phyloP scores from a whole-genome alignment of 139 green algal species.

The Penium margaritaceum region DNA sequence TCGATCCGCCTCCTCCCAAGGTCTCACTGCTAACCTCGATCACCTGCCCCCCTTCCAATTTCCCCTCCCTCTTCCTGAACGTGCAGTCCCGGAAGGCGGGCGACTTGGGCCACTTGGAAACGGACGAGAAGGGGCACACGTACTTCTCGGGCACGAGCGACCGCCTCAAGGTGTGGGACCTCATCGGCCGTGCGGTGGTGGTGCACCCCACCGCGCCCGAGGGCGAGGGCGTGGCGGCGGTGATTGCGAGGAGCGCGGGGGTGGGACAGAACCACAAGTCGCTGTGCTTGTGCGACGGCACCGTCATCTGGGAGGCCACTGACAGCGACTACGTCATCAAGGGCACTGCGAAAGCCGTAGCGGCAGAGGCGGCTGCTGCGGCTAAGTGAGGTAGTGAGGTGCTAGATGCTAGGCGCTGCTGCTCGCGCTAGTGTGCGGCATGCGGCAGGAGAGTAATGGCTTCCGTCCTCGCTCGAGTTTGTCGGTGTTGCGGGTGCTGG shows the following conservation, averaged over 20 bases:
- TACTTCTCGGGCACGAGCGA: not conserved
- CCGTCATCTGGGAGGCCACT: conserved; percentile 45
- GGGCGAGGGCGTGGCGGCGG: conserved; percentile 16
- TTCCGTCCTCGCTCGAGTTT: too few relatives aligned
- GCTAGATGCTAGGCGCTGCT: too few relatives aligned
- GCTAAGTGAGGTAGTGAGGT: too few relatives aligned
- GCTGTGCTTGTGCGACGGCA: conserved; percentile 44
- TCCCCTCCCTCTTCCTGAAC: too few relatives aligned
- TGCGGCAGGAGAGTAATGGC: too few relatives aligned
- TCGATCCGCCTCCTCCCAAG: too few relatives aligned
- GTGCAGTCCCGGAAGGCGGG: not conserved
- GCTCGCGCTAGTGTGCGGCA: too few relatives aligned
- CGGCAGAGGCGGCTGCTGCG: too few relatives aligned
- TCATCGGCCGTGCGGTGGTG: conserved; percentile 43
- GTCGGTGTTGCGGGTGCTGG: too few relatives aligned
- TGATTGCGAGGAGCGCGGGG: conserved; percentile 41
- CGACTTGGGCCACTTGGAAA: conserved; percentile 14
- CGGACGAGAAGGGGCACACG: conserved; percentile 38
- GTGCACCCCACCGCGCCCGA: conserved; percentile 27
- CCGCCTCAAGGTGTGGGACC: conserved; percentile 40
- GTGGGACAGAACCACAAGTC: conserved; percentile 47
- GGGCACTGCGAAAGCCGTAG: too few relatives aligned
- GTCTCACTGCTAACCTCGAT: too few relatives aligned
- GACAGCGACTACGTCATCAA: conserved; percentile 24
- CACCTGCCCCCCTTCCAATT: too few relatives aligned